Evolutionary conservation across 2,329 filamentous ascomycete species (phyloP), one percentile per base, ranked within the genome.

Genomic region (Colletotrichum eremochloae): DNA sequence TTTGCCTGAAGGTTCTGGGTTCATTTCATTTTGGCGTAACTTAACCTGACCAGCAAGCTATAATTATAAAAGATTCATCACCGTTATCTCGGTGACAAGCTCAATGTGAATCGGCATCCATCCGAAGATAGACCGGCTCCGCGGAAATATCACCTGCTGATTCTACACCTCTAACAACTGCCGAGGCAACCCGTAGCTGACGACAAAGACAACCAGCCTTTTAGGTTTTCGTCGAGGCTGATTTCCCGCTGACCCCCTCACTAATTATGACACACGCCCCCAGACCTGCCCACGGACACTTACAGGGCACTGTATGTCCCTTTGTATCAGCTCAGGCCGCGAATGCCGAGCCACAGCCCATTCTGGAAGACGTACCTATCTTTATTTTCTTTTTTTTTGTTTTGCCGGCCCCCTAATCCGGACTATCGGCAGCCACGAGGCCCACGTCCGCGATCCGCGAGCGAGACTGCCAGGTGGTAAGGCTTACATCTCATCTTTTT

Each of bases 201-300:
- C 33, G 7, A 18, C 14, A 40, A 52, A 29, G 5, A 3, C 5
- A 2, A 33, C 42, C 7, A 7, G 20, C 20, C 12, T 15, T 46
- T 38, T n/a, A 5, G 36, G n/a, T 53, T 63, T 55, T 38, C 15
- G 5, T 8, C 14, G 14, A 29, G 31, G 33, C 24, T 20, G 3
- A 5, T 24, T n/a, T 46, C 9, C 40, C 40, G 46, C 33, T 5
- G 46, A 38, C n/a, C 50, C 24, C n/a, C 52, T 29, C 31, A 40
- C 36, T 33, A 7, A 29, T 15, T 14, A 24, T n/a, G 20, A n/a
- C 40, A 46, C 42, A 11, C n/a, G n/a, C 18, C 12, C 55, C 9
- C 46, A 71, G 63, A 68, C 38, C 57, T 52, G 31, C 57, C 42
- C 68, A 71, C 64, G 12, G 68, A 71, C 68, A n/a, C 48, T 57